These are phyloP conservation scores for Mycena floridula DNA, from an alignment of 768 basidiomycete genomes.

Conservation along the genomic window DNA sequence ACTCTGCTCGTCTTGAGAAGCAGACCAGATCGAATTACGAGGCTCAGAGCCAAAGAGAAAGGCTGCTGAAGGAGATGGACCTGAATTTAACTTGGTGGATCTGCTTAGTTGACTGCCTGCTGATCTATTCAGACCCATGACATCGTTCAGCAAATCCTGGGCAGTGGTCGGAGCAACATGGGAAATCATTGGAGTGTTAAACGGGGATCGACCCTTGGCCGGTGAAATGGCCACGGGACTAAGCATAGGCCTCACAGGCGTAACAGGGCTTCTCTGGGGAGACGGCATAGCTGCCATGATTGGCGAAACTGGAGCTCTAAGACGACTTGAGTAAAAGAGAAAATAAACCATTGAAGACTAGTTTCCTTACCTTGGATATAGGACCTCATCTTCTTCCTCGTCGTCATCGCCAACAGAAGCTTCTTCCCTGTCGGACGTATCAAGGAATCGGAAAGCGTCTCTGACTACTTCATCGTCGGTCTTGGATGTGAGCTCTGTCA, in stretches of 20 bases:
- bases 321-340: background rate
- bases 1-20: slow-evolving; percentile 43
- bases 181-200: slow-evolving; percentile 16
- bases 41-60: slow-evolving; percentile 50
- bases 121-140: slow-evolving; percentile 31
- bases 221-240: slow-evolving; percentile 27
- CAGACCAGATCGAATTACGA: slow-evolving; percentile 62
- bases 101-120: slow-evolving; percentile 12
- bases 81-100: slow-evolving; percentile 15
- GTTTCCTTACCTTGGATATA: slow-evolving; percentile 64
- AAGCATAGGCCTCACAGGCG: slow-evolving; percentile 23
- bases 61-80: slow-evolving; percentile 32
- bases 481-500: slow-evolving; percentile 60
- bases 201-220: slow-evolving; percentile 15
- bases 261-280: slow-evolving; percentile 18
- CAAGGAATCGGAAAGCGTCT: slow-evolving; percentile 49
- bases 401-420: slow-evolving; percentile 42
- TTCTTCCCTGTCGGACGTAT: slow-evolving; percentile 35
- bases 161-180: slow-evolving; percentile 47
- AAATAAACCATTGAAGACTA: background rate
- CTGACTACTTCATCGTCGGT: slow-evolving; percentile 83
- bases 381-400: slow-evolving; percentile 74
- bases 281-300: slow-evolving; percentile 2
- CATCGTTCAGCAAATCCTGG: slow-evolving; percentile 57
- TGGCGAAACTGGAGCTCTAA: slow-evolving; percentile 1